Evolutionary conservation across 345 rosid genomes (phyloP).

Genomic region (Turritis glabra): DNA sequence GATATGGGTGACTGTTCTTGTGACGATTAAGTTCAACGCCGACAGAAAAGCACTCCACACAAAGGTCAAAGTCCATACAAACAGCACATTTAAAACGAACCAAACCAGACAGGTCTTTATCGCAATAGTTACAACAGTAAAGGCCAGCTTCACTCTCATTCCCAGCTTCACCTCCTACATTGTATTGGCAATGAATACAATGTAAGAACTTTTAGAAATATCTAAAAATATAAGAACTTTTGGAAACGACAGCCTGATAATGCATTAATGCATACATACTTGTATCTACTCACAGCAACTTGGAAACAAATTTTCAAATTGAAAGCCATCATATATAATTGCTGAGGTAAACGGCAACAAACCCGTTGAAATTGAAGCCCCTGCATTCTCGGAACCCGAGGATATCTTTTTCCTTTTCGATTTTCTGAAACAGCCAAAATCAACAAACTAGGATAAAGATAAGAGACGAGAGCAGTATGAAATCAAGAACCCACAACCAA

Average conservation of each 20-base stretch:
- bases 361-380: slow-evolving; percentile 38
- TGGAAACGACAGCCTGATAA: neutral
- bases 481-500: slow-evolving; percentile 1
- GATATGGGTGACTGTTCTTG: slow-evolving; percentile 71
- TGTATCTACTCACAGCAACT: neutral
- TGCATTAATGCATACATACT: neutral
- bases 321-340: neutral
- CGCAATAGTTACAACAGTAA: slow-evolving; percentile 90
- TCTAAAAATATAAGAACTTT: neutral
- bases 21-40: slow-evolving; percentile 82
- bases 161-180: slow-evolving; percentile 44
- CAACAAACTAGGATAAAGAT: neutral
- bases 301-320: too few species aligned
- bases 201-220: neutral
- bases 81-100: slow-evolving; percentile 85
- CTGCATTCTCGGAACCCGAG: slow-evolving; percentile 48
- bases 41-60: slow-evolving; percentile 85
- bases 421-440: slow-evolving; percentile 41
- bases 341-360: neutral
- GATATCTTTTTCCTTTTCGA: slow-evolving; percentile 62
- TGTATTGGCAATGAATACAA: slow-evolving; percentile 21
- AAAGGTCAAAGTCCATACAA: slow-evolving; percentile 91
- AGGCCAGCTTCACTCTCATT: slow-evolving; percentile 55
- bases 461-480: neutral
- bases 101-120: slow-evolving; percentile 82